A percentile compares a stretch with the other conserved stretches of the same genome.
phyloP scores from a whole-genome alignment of 2,329 filamentous ascomycete genomes.

The Penicillium aurantiogriseum region DNA sequence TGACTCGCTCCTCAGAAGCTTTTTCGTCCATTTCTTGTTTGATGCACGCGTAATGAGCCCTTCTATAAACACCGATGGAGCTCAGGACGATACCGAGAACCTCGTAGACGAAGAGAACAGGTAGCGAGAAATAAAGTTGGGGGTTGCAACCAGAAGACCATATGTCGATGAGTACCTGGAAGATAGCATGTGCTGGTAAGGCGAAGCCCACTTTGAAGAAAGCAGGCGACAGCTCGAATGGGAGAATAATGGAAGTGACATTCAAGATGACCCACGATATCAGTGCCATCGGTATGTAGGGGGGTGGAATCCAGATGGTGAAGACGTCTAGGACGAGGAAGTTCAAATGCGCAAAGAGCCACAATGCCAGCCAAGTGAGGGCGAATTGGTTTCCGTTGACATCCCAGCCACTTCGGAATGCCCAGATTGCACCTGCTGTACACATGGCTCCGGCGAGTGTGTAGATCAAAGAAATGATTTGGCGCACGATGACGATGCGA shows the following conservation, averaged over 20 bases:
- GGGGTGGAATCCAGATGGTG: constrained; percentile 41
- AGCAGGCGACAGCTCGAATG: constrained; percentile 43
- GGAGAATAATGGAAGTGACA: constrained; percentile 43
- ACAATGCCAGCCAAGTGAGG: constrained; percentile 46
- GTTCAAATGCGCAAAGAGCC: constrained; percentile 48
- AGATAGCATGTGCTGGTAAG: constrained; percentile 44
- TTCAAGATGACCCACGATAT: constrained; percentile 49
- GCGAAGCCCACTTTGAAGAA: constrained; percentile 46
- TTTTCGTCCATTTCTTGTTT: constrained; percentile 21
- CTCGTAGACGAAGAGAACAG: constrained; percentile 46
- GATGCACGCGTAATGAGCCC: constrained; percentile 19
- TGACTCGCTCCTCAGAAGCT: constrained; percentile 11
- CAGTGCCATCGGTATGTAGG: constrained; percentile 47
- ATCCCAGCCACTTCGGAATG: constrained; percentile 43
- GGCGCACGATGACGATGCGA: constrained; percentile 37
- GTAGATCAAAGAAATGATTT: constrained; percentile 37
- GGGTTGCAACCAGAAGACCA: constrained; percentile 47
- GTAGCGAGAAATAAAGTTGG: constrained; percentile 41
- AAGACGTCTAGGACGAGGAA: constrained; percentile 48
- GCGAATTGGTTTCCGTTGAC: constrained; percentile 44
- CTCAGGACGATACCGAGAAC: constrained; percentile 20
- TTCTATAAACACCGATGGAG: constrained; percentile 22
- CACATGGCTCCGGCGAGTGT: constrained; percentile 44
- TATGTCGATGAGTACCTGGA: constrained; percentile 44
- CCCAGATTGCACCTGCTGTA: constrained; percentile 46